Evolutionary conservation across 345 rosid genomes (phyloP).

Genomic region (Xanthoceras sorbifolium): DNA sequence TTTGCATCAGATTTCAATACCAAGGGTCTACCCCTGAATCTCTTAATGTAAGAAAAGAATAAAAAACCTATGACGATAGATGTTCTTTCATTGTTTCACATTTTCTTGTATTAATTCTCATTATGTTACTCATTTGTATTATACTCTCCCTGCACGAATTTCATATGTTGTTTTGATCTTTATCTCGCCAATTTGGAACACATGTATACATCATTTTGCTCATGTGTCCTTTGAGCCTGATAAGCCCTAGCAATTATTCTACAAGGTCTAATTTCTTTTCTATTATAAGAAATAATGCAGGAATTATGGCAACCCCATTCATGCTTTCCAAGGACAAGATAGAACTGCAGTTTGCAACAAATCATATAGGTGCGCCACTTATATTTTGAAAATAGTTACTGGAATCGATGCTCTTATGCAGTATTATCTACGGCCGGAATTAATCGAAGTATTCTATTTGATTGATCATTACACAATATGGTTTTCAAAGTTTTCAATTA

Average conservation of each 20-base stretch:
- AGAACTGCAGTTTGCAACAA: constrained; percentile 42
- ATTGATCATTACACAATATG: neutral
- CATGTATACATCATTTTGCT: neutral
- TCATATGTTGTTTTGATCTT: neutral
- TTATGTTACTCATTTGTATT: neutral
- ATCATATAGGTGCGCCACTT: constrained; percentile 29
- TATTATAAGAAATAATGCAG: constrained; percentile 38
- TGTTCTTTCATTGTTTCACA: neutral
- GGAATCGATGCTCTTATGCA: neutral
- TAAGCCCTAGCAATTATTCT: neutral
- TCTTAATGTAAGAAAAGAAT: constrained; percentile 42
- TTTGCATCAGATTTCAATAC: constrained; percentile 47
- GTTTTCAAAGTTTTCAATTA: neutral
- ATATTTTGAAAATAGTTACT: neutral
- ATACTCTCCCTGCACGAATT: neutral
- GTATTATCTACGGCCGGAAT: neutral
- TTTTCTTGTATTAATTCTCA: neutral
- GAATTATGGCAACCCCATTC: constrained; percentile 36
- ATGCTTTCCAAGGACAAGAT: constrained; percentile 37
- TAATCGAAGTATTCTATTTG: neutral
- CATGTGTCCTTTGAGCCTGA: neutral
- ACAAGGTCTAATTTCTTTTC: neutral
- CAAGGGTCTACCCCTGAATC: constrained; percentile 45
- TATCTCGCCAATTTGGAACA: neutral
- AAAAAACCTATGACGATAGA: neutral